Conservation (phyloP, 148 eudicot genomes). For the Agrostemma githago region DNA sequence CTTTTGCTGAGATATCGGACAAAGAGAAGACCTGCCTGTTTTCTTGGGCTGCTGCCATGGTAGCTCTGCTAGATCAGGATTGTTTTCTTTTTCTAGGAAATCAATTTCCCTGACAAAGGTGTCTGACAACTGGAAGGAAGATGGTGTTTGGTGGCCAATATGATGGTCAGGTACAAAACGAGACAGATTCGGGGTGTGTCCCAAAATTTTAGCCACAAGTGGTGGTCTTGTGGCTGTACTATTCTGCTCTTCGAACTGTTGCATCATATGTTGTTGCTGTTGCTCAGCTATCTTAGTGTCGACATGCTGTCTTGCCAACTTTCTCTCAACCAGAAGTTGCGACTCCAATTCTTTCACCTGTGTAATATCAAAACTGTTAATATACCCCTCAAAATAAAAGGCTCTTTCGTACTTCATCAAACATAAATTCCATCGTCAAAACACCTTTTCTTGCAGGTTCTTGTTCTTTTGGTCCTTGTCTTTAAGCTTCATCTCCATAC, state of each 20-base stretch:
- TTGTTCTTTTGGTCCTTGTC: slow-evolving; percentile 79
- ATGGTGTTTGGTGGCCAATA: slow-evolving; percentile 29
- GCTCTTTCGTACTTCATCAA: neutral
- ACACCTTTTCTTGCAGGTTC: slow-evolving; percentile 83
- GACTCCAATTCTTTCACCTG: slow-evolving; percentile 92
- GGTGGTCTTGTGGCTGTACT: slow-evolving; percentile 46
- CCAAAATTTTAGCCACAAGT: slow-evolving; percentile 42
- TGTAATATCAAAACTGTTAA: slow-evolving; percentile 19
- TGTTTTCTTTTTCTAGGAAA: slow-evolving; percentile 64
- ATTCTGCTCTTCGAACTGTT: slow-evolving; percentile 45
- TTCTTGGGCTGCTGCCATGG: slow-evolving; percentile 41
- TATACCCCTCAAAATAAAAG: neutral
- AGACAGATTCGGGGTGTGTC: slow-evolving; percentile 30
- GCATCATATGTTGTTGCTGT: slow-evolving; percentile 45
- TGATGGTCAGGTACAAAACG: slow-evolving; percentile 37
- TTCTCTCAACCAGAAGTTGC: slow-evolving; percentile 80
- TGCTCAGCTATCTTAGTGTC: slow-evolving; percentile 72
- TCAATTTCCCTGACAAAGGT: slow-evolving; percentile 29
- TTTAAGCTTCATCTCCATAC: slow-evolving; percentile 68
- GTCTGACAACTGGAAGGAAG: slow-evolving; percentile 27
- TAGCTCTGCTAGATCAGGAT: slow-evolving; percentile 43
- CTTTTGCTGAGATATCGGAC: slow-evolving; percentile 43
- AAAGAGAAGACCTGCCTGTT: slow-evolving; percentile 64
- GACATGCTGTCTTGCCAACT: slow-evolving; percentile 84
- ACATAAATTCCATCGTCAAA: neutral